phyloP scores from a whole-genome alignment of 106 monocot genomes.

The Allium fistulosum region DNA sequence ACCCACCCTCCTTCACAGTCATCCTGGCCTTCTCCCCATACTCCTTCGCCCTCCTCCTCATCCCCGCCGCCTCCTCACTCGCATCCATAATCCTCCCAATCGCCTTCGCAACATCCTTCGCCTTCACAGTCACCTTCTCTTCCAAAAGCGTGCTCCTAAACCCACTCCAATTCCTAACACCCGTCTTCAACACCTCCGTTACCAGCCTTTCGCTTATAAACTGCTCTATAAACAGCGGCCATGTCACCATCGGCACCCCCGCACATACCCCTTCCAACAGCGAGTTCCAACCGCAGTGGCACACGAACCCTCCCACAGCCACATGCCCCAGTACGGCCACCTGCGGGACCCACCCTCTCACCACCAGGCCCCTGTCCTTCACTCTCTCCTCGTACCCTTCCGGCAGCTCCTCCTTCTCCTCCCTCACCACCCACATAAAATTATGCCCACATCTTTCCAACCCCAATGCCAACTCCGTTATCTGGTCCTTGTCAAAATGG shows the following conservation, averaged over 20 bases:
- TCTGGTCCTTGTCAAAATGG: background rate
- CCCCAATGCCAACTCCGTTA: slow-evolving; percentile 6
- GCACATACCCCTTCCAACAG: slow-evolving; percentile 26
- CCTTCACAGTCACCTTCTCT: no score
- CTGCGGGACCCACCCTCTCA: slow-evolving; percentile 30
- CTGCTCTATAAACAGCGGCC: slow-evolving; percentile 46
- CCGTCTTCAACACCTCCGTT: slow-evolving; percentile 14
- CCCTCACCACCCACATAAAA: slow-evolving; percentile 23
- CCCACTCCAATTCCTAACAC: slow-evolving; percentile 25
- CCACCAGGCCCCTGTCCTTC: no score
- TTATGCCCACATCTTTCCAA: background rate
- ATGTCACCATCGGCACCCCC: slow-evolving; percentile 31
- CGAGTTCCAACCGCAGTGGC: slow-evolving; percentile 55
- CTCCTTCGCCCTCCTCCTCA: no score
- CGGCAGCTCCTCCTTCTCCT: background rate
- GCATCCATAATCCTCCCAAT: no score
- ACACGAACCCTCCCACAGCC: slow-evolving; percentile 35
- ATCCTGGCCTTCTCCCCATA: no score
- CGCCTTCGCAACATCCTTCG: no score
- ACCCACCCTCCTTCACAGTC: no score
- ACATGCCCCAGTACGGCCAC: slow-evolving; percentile 27
- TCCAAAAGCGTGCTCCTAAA: background rate
- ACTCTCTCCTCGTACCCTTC: background rate
- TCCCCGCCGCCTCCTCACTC: no score
- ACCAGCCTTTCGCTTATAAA: slow-evolving; percentile 40